Base-by-base conservation (phyloP, 371 early-diverging fungal genomes). In the Syncephalastrum sp. region DNA sequence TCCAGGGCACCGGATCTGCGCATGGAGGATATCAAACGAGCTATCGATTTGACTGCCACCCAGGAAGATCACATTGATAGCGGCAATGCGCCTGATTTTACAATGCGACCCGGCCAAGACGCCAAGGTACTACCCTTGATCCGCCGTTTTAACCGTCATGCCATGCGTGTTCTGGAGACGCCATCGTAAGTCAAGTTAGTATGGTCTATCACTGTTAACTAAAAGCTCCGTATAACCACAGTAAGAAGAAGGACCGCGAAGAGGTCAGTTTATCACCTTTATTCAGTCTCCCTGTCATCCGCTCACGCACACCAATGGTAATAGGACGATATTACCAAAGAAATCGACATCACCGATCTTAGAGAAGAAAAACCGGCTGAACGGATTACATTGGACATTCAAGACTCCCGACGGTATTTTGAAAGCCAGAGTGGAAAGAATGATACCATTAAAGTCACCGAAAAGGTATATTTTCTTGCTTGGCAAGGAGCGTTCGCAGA, bases 141-240 rank as follows among this genome's bases (percentile, higher is more conserved):
- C 47, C 74, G 95, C 55, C 67, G 92, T 48, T 93, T 93, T 64
- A 97, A 97, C 56, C 86, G 92, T 41, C 95, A 94, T 61, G 93
- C 95, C 3, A 86, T 90, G 62, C 79, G 88, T n/a, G 89, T 96
- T 6, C 70, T 96, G 25, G 82, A 83, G 50, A 76, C 64, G 24
- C 57, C 67, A 15, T 55, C 61, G 75, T 74, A 71, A 59, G 61
- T 61, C 19, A 33, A 33, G 21, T 21, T 21, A 21, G 21, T 21
- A 21, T 21, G 21, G 2, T 21, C 21, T 21, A 21, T 21, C 21
- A 33, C 12, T 10, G 12, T 33, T 12, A 12, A 33, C 38, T 33
- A 33, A 33, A 33, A 10, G 1, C 12, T 33, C 10, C 10, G 7
- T 33, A 8, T 10, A 10, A 10, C 8, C 2, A 33, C 38, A 33